A percentile compares a stretch with the other conserved stretches of the same genome.
Evolutionary conservation across 148 eudicot genomes (phyloP).

Genomic region (Camellia lanceoleosa): DNA sequence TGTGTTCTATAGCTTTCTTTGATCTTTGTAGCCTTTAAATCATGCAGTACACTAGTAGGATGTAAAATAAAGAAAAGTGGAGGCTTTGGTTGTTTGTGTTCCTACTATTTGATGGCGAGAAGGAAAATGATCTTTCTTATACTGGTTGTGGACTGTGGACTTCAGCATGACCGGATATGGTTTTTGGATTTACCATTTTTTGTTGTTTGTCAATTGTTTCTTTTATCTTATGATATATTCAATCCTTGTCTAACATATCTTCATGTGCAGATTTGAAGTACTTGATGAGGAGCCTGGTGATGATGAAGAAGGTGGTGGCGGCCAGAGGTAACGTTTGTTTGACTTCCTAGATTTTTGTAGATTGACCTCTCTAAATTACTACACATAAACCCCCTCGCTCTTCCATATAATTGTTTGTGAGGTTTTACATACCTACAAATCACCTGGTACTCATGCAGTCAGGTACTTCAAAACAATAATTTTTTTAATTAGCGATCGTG

Average conservation of each 20-base stretch:
- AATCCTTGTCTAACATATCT: neutral
- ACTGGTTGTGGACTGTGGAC: neutral
- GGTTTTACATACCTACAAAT: neutral
- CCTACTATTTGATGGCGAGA: neutral
- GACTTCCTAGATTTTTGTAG: neutral
- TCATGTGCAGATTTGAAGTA: constrained; percentile 68
- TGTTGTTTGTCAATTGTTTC: no score
- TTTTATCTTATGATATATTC: neutral
- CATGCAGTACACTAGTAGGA: neutral
- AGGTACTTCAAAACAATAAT: neutral
- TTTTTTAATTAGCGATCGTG: neutral
- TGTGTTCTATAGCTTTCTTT: neutral
- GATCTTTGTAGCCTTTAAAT: neutral
- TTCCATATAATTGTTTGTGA: neutral
- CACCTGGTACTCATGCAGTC: neutral
- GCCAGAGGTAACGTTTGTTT: constrained; percentile 61
- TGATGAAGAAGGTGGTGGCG: constrained; percentile 84
- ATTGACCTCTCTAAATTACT: neutral
- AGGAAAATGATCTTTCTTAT: neutral
- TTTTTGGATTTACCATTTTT: neutral
- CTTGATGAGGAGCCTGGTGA: constrained; percentile 96
- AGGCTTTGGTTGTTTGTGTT: constrained; percentile 8
- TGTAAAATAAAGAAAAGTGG: neutral
- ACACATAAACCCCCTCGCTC: no score
- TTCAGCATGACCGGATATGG: neutral